Evolutionary conservation across 257 asterid species (phyloP).

Genomic region (Datura wrightii): DNA sequence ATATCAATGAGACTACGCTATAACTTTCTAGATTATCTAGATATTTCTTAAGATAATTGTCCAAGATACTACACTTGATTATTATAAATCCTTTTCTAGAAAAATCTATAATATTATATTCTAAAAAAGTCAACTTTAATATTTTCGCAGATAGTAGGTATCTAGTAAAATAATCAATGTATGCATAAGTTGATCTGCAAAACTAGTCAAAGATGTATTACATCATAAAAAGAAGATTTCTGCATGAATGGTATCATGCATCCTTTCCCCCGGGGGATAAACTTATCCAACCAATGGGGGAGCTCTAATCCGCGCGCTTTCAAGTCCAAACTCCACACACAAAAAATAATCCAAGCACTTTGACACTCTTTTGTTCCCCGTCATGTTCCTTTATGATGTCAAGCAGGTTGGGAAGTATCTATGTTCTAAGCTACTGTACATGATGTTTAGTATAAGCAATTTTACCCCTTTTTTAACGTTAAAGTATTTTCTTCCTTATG

Average conservation of each 20-base stretch:
- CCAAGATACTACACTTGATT: too few species aligned
- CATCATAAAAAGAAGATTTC: too few species aligned
- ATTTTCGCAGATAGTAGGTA: too few species aligned
- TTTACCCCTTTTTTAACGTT: neutral
- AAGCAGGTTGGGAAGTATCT: neutral
- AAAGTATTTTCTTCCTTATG: neutral
- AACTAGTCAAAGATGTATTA: neutral
- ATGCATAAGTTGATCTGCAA: neutral
- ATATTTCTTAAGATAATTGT: too few species aligned
- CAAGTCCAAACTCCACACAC: neutral
- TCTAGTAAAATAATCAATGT: neutral
- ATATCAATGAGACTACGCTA: too few species aligned
- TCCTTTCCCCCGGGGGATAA: neutral
- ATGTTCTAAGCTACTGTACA: neutral
- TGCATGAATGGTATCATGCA: neutral
- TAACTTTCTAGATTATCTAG: too few species aligned
- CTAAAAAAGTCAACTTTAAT: too few species aligned
- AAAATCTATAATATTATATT: too few species aligned
- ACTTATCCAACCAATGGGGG: neutral
- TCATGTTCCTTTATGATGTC: neutral
- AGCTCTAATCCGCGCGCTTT: neutral
- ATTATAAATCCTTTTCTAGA: too few species aligned
- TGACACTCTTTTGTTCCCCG: neutral
- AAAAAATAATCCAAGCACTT: neutral
- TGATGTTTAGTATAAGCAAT: neutral